A percentile compares a stretch with the other conserved stretches of the same genome.
phyloP scores from a whole-genome alignment of 352 stramenopile species.

The Pythium phragmiticola region DNA sequence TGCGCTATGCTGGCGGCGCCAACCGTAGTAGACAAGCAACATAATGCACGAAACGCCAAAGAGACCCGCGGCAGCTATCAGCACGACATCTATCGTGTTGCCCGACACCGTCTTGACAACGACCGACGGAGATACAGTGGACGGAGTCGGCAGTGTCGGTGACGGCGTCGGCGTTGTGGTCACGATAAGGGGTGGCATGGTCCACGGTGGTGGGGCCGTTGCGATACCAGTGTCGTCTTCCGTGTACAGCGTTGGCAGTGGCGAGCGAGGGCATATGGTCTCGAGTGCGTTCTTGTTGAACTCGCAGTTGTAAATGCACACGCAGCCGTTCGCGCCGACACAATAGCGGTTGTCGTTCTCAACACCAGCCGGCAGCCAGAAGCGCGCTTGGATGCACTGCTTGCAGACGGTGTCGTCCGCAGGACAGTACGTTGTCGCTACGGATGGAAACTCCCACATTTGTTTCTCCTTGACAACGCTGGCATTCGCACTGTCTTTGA shows the following conservation, averaged over 20 bases:
- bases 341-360: conserved; percentile 18
- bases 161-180: background rate
- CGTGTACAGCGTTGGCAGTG: background rate
- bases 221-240: background rate
- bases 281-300: background rate
- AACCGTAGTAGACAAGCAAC: background rate
- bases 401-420: conserved; percentile 11
- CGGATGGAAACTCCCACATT: conserved; percentile 11
- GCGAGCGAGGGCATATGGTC: background rate
- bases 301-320: conserved; percentile 22
- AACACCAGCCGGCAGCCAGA: background rate
- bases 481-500: background rate
- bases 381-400: conserved; percentile 9
- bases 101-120: background rate
- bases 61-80: background rate
- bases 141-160: background rate
- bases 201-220: background rate
- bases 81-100: background rate
- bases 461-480: background rate
- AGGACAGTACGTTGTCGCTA: conserved; percentile 6
- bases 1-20: background rate
- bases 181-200: background rate
- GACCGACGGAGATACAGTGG: background rate
- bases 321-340: conserved; percentile 17
- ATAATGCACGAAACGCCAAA: background rate